A percentile compares a stretch with the other conserved stretches of the same genome.
These are phyloP conservation scores for Fusarium sarcochroum DNA, from an alignment of 2,329 filamentous ascomycete genomes.

Conservation along the genomic window DNA sequence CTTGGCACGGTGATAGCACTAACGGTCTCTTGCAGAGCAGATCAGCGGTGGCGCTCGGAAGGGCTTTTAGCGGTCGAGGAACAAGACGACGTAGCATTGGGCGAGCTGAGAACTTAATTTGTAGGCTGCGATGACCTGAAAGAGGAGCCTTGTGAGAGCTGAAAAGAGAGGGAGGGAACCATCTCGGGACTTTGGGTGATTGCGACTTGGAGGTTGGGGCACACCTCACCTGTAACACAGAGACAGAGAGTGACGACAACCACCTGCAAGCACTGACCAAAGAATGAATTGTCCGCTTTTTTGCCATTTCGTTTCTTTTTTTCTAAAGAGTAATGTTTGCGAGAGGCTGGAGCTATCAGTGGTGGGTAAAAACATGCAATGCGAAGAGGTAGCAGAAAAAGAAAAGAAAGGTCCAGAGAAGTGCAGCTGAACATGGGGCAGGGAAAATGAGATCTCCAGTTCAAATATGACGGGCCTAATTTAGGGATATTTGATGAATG, in stretches of 20 bases:
- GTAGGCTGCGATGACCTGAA: not conserved
- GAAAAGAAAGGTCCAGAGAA: constrained; percentile 5
- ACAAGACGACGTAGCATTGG: constrained; percentile 3
- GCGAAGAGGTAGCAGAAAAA: constrained; percentile 12
- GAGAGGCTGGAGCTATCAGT: constrained; percentile 25
- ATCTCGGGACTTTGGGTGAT: not conserved
- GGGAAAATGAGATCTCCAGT: constrained; percentile 41
- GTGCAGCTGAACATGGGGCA: constrained; percentile 23
- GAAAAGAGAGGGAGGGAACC: constrained; percentile 14
- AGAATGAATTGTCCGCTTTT: not conserved
- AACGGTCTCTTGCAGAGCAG: constrained; percentile 34
- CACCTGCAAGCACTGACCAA: not conserved
- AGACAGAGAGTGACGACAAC: not conserved
- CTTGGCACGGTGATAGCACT: constrained; percentile 27
- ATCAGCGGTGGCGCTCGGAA: constrained; percentile 40
- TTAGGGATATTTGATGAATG: constrained; percentile 8
- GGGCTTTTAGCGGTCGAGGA: constrained; percentile 17
- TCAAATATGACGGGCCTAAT: constrained; percentile 15
- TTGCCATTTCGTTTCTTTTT: constrained; percentile 20
- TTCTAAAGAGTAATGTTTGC: constrained; percentile 7
- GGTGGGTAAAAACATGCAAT: constrained; percentile 3
- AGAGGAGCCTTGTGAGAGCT: constrained; percentile 13
- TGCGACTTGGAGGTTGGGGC: constrained; percentile 2
- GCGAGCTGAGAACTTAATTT: not conserved
- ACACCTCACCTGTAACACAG: not conserved